These are phyloP conservation scores for Chara braunii DNA, from an alignment of 139 green algal species.

Conservation along the genomic window DNA sequence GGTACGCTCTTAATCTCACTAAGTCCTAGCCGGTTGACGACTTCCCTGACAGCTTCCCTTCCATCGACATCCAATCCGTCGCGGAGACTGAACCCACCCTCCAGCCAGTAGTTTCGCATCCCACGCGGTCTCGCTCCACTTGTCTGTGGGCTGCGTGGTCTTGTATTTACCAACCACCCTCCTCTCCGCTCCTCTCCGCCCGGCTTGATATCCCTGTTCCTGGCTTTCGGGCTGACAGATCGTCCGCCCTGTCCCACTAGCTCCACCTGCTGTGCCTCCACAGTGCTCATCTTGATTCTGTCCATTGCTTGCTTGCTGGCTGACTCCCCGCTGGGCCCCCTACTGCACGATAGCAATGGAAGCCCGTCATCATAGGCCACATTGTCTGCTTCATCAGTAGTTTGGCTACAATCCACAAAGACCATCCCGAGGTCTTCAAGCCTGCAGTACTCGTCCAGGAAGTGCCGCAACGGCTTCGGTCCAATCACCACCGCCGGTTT, in stretches of 20 bases:
- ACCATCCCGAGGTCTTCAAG: constrained; percentile 53
- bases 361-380: too few species aligned
- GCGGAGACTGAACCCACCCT: background rate
- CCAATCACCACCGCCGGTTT: constrained; percentile 65
- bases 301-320: too few species aligned
- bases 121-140: too few species aligned
- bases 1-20: constrained; percentile 51
- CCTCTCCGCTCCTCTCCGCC: too few species aligned
- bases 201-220: background rate
- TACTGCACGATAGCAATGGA: too few species aligned
- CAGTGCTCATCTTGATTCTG: too few species aligned
- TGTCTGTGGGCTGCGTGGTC: too few species aligned
- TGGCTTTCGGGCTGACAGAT: too few species aligned
- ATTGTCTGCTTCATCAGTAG: constrained; percentile 7
- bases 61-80: constrained; percentile 12
- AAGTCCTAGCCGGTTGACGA: constrained; percentile 47
- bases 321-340: too few species aligned
- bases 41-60: background rate
- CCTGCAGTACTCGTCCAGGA: constrained; percentile 55
- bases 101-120: constrained; percentile 20
- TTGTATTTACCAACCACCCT: background rate
- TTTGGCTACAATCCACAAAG: constrained; percentile 58
- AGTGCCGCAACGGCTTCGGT: constrained; percentile 59
- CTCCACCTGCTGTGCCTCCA: too few species aligned
- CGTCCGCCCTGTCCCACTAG: too few species aligned